Evolutionary conservation across 1,139 yeast species (phyloP).

Genomic region (Scheffersomyces quercinus): DNA sequence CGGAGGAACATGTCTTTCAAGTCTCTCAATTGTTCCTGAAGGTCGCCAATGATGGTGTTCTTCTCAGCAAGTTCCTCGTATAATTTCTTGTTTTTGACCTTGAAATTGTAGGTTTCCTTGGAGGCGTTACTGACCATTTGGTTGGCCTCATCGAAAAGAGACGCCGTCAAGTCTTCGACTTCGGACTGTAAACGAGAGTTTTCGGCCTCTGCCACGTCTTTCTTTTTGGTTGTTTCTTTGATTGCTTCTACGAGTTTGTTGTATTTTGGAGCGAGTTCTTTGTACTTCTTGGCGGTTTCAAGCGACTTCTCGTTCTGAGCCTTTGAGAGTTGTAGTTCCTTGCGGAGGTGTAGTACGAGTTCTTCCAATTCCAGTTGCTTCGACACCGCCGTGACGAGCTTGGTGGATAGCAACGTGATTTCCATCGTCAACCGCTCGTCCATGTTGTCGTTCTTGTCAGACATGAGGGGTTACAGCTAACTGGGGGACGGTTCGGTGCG

Average conservation of each 20-base stretch:
- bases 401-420: conserved; percentile 58
- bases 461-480: no score
- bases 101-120: conserved; percentile 54
- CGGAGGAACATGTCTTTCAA: conserved; percentile 50
- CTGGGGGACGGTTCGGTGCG: no score
- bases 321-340: conserved; percentile 30
- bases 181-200: conserved; percentile 62
- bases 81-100: conserved; percentile 56
- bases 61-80: conserved; percentile 71
- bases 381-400: conserved; percentile 60
- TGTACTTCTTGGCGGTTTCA: conserved; percentile 25
- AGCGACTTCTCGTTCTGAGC: conserved; percentile 14
- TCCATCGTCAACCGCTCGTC: conserved; percentile 51
- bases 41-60: conserved; percentile 62
- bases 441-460: conserved; percentile 4
- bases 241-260: conserved; percentile 33
- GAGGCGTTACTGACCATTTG: conserved; percentile 76
- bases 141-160: conserved; percentile 78
- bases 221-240: conserved; percentile 31
- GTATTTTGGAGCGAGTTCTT: conserved; percentile 28
- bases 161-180: conserved; percentile 75
- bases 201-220: conserved; percentile 55
- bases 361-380: conserved; percentile 57
- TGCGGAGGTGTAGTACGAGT: conserved; percentile 32
- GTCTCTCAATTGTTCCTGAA: conserved; percentile 69